Percentiles rank a stretch among this genome's conserved stretches.
Evolutionary conservation across 768 basidiomycete genomes (phyloP).

Genomic region (Boletus edulis): DNA sequence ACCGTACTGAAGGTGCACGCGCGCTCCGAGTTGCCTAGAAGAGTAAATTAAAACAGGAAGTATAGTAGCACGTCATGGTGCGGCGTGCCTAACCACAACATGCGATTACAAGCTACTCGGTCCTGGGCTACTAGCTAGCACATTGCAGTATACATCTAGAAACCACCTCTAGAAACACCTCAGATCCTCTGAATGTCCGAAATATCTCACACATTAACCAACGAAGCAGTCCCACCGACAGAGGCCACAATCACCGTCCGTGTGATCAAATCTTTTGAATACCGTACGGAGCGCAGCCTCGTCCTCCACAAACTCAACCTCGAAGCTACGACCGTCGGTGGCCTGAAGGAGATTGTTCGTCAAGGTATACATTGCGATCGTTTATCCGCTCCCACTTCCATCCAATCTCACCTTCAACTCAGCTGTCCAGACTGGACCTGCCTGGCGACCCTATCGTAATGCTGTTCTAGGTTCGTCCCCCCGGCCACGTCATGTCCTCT

Average conservation of each 20-base stretch:
- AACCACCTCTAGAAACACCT: not conserved
- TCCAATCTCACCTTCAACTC: conserved; percentile 8
- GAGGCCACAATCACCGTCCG: conserved; percentile 87
- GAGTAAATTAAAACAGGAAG: no score
- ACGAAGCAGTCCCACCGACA: conserved; percentile 62
- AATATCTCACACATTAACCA: conserved; percentile 53
- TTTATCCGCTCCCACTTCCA: not conserved
- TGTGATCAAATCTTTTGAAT: conserved; percentile 93
- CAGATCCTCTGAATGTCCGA: conserved; percentile 25
- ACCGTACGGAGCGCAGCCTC: conserved; percentile 83
- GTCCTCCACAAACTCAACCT: conserved; percentile 83
- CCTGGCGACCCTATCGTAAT: conserved; percentile 88
- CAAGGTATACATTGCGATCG: conserved; percentile 47
- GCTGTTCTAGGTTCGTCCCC: conserved; percentile 58
- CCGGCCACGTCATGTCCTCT: not conserved
- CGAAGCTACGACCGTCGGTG: conserved; percentile 70
- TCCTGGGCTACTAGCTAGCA: no score
- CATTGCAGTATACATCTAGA: not conserved
- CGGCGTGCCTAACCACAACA: no score
- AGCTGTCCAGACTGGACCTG: conserved; percentile 73
- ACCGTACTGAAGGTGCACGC: no score
- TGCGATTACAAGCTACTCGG: no score
- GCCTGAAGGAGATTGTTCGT: conserved; percentile 69
- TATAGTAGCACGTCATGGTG: no score
- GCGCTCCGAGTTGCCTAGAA: no score